Percentiles rank a stretch among this genome's conserved stretches.
Conservation (phyloP, 352 stramenopile species). For the Ophiocytium majus region DNA sequence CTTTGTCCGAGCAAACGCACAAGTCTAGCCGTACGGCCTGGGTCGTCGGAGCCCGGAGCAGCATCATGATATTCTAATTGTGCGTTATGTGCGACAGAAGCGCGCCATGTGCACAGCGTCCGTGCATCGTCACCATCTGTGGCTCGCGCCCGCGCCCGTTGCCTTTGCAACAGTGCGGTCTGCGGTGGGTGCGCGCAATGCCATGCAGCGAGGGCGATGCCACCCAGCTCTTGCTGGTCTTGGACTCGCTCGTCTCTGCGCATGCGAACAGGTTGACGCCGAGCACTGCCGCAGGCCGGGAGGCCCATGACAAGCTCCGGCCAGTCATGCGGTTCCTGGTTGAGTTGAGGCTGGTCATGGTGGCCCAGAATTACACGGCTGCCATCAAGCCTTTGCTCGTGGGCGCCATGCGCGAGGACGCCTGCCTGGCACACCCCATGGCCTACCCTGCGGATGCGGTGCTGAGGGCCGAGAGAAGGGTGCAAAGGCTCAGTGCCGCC, state of each 20-base stretch:
- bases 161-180: too few species aligned
- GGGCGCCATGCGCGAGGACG: conserved; percentile 2
- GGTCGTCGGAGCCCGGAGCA: too few species aligned
- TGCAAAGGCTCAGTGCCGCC: conserved; percentile 10
- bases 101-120: too few species aligned
- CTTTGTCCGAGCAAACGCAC: too few species aligned
- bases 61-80: too few species aligned
- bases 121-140: too few species aligned
- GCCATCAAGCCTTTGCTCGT: conserved; percentile 16
- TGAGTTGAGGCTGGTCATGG: conserved; percentile 10
- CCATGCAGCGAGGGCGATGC: not conserved
- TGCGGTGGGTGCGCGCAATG: not conserved
- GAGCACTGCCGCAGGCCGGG: not conserved
- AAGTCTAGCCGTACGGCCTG: too few species aligned
- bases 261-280: not conserved
- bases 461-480: not conserved
- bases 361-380: conserved; percentile 11
- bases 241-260: not conserved
- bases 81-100: too few species aligned
- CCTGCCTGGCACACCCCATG: conserved; percentile 9
- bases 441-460: not conserved
- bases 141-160: too few species aligned
- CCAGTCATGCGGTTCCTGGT: conserved; percentile 17
- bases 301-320: not conserved
- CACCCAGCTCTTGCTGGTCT: not conserved